phyloP scores from a whole-genome alignment of 1,284 basidiomycete genomes.

The Waitea zeae region DNA sequence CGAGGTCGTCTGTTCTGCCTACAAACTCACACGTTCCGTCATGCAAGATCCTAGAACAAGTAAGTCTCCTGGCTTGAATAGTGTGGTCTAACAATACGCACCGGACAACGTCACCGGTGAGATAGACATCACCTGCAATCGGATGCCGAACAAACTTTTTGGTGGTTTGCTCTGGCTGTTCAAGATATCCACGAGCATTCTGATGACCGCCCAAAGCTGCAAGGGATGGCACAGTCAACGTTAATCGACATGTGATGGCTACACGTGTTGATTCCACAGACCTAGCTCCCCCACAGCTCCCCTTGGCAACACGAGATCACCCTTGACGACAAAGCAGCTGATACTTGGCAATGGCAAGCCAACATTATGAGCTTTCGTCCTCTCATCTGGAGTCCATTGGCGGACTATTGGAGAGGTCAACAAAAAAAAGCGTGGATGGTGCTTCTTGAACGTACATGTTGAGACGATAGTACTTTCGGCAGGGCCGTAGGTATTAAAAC shows the following conservation, averaged over 20 bases:
- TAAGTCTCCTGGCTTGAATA: no score
- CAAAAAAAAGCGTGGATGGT: not conserved
- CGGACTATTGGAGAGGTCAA: not conserved
- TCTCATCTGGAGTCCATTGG: slow-evolving; percentile 9
- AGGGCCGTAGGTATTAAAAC: not conserved
- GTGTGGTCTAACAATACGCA: no score
- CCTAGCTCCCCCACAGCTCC: slow-evolving; percentile 17
- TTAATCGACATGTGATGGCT: no score
- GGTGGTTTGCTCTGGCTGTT: not conserved
- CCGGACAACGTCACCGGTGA: not conserved
- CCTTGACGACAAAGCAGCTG: slow-evolving; percentile 12
- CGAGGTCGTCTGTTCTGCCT: slow-evolving; percentile 18
- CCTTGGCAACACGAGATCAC: slow-evolving; percentile 12
- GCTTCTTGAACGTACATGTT: no score
- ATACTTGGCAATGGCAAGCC: slow-evolving; percentile 15
- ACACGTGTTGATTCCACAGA: slow-evolving; percentile 6
- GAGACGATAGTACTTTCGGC: not conserved
- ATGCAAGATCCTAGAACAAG: no score
- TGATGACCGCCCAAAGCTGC: not conserved
- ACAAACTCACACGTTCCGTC: slow-evolving; percentile 17
- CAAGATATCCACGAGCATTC: not conserved
- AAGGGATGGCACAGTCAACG: no score
- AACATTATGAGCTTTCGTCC: slow-evolving; percentile 17
- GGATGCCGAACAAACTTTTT: not conserved
- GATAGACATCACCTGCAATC: not conserved